phyloP scores from a whole-genome alignment of 2,329 filamentous ascomycete genomes.

The Aspergillus sp. region DNA sequence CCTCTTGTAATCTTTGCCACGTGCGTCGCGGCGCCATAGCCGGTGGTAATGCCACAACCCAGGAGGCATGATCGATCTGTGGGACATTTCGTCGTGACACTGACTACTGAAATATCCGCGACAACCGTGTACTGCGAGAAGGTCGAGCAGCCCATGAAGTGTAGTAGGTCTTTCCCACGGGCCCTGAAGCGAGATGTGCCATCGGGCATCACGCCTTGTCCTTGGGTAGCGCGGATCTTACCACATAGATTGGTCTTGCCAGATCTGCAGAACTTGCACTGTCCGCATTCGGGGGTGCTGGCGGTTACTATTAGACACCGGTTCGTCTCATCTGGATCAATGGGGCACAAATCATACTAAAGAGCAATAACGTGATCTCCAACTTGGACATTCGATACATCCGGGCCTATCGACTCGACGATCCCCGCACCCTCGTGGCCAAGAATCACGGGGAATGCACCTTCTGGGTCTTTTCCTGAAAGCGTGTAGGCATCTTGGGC shows the following conservation, averaged over 20 bases:
- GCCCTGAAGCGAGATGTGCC: constrained; percentile 90
- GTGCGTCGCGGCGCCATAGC: constrained; percentile 90
- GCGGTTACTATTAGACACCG: too few relatives aligned
- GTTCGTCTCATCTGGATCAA: too few relatives aligned
- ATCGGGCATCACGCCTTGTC: constrained; percentile 93
- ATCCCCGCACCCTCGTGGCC: constrained; percentile 89
- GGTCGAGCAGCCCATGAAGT: constrained; percentile 99
- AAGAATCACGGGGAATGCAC: constrained; percentile 80
- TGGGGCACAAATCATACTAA: constrained; percentile 39
- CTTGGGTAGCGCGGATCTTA: constrained; percentile 96
- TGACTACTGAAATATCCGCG: constrained; percentile 95
- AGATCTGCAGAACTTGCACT: constrained; percentile 99
- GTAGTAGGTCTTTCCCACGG: constrained; percentile 89
- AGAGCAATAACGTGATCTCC: constrained; percentile 88
- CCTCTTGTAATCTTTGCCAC: constrained; percentile 89
- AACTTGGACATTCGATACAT: constrained; percentile 86
- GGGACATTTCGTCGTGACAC: constrained; percentile 79
- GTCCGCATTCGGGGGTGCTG: constrained; percentile 80
- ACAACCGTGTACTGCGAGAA: constrained; percentile 99
- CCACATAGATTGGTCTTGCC: constrained; percentile 99
- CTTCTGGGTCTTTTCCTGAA: constrained; percentile 95
- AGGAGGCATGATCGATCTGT: constrained; percentile 96
- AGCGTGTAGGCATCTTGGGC: constrained; percentile 78
- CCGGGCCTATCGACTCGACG: constrained; percentile 89
- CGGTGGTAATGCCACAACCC: constrained; percentile 96